Percentiles rank a stretch among this genome's conserved stretches.
Conservation (phyloP, 495 filamentous ascomycete genomes). For the Trypethelium eluteriae region DNA sequence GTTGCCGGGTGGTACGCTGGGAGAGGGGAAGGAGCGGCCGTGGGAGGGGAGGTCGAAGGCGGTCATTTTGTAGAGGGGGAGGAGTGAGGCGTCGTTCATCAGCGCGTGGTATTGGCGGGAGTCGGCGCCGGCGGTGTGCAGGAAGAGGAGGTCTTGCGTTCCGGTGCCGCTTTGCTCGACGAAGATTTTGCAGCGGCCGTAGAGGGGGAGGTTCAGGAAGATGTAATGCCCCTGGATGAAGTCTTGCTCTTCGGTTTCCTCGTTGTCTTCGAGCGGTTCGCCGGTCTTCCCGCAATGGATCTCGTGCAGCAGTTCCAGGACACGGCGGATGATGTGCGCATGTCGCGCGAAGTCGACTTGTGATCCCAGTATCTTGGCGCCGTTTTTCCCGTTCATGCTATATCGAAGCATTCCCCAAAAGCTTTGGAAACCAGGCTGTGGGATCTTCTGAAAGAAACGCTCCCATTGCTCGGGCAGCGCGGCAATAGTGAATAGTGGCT, state of each 20-base stretch:
- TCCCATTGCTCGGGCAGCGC: slow-evolving; percentile 39
- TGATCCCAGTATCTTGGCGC: slow-evolving; percentile 33
- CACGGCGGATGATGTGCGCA: slow-evolving; percentile 37
- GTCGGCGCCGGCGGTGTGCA: slow-evolving; percentile 38
- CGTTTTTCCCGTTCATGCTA: slow-evolving; percentile 39
- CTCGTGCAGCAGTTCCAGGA: slow-evolving; percentile 36
- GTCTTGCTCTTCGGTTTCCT: slow-evolving; percentile 29
- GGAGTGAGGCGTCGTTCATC: slow-evolving; percentile 36
- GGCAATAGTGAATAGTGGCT: slow-evolving; percentile 30
- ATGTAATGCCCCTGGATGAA: slow-evolving; percentile 35
- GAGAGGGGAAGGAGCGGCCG: slow-evolving; percentile 33
- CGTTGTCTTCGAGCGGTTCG: slow-evolving; percentile 23
- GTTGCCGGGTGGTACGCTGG: slow-evolving; percentile 19
- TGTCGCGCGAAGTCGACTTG: slow-evolving; percentile 33
- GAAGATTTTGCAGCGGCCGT: slow-evolving; percentile 37
- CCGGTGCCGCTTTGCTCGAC: slow-evolving; percentile 36
- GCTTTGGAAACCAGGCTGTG: slow-evolving; percentile 33
- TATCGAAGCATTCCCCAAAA: slow-evolving; percentile 37
- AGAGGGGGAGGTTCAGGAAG: slow-evolving; percentile 35
- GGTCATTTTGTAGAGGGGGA: slow-evolving; percentile 35
- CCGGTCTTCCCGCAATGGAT: slow-evolving; percentile 32
- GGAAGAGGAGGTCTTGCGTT: slow-evolving; percentile 36
- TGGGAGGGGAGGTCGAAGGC: slow-evolving; percentile 39
- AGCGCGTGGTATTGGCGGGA: slow-evolving; percentile 38
- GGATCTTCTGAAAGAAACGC: slow-evolving; percentile 36